Percentiles rank a stretch among this genome's conserved stretches.
Evolutionary conservation across 208 protist genomes (phyloP).

Genomic region (Acanthamoeba polyphaga): DNA sequence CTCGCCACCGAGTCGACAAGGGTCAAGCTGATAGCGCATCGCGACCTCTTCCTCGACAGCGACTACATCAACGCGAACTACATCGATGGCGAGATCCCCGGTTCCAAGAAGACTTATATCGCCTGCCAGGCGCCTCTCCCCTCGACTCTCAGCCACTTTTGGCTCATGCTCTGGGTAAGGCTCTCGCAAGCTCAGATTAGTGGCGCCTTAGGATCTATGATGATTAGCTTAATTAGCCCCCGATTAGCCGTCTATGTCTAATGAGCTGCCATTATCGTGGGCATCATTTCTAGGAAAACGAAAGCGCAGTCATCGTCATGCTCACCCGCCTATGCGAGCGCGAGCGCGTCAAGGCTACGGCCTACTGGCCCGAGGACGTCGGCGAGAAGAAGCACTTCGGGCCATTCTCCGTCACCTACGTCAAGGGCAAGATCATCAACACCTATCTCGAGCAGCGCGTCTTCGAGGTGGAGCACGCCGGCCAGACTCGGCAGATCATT

Average conservation of each 20-base stretch:
- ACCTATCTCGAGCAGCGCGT: slow-evolving; percentile 51
- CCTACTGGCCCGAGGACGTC: slow-evolving; percentile 52
- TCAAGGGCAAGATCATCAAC: slow-evolving; percentile 71
- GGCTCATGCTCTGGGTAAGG: slow-evolving; percentile 73
- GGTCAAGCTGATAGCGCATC: slow-evolving; percentile 68
- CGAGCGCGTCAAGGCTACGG: slow-evolving; percentile 35
- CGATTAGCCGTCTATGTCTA: not conserved
- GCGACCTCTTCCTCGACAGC: slow-evolving; percentile 55
- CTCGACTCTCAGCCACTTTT: slow-evolving; percentile 70
- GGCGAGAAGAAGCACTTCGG: slow-evolving; percentile 37
- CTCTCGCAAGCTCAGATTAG: not conserved
- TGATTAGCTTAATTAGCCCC: not conserved
- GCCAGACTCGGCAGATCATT: slow-evolving; percentile 22
- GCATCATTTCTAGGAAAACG: slow-evolving; percentile 43
- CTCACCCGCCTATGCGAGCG: slow-evolving; percentile 74
- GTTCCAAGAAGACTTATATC: slow-evolving; percentile 67
- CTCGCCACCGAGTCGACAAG: slow-evolving; percentile 50
- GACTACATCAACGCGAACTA: slow-evolving; percentile 78
- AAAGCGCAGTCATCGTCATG: slow-evolving; percentile 78
- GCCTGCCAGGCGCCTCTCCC: slow-evolving; percentile 72
- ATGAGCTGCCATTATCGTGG: not conserved
- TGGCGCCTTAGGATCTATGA: too few relatives aligned
- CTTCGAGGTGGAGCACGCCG: slow-evolving; percentile 47
- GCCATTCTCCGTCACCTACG: slow-evolving; percentile 16
- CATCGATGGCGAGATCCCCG: slow-evolving; percentile 58